Percentiles rank a stretch among this genome's conserved stretches.
Conservation (phyloP, 148 eudicot genomes). For the Talinum fruticosum region DNA sequence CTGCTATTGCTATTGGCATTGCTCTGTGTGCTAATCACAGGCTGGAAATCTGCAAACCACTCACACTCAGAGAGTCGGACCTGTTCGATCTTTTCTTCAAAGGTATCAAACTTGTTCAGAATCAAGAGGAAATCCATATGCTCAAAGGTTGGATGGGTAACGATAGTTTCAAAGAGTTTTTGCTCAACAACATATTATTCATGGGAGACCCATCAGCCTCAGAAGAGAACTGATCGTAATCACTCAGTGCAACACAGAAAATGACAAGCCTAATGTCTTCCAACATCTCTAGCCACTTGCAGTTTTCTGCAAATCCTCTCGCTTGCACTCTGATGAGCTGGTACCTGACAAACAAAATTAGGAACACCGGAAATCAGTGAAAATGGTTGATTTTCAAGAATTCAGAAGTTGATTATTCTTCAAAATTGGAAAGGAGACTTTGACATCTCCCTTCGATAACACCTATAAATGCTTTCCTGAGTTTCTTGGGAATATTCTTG, state of each 20-base stretch:
- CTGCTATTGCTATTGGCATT: conserved; percentile 35
- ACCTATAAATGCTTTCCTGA: not conserved
- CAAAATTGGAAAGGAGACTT: not conserved
- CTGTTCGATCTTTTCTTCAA: conserved; percentile 81
- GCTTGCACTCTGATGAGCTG: conserved; percentile 92
- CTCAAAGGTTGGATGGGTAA: conserved; percentile 77
- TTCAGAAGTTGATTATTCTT: not conserved
- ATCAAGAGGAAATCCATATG: conserved; percentile 77
- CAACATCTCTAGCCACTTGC: conserved; percentile 96
- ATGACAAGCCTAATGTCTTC: conserved; percentile 88
- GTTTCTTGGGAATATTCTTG: not conserved
- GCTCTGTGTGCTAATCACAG: conserved; percentile 56
- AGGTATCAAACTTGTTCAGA: conserved; percentile 71
- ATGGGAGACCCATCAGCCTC: conserved; percentile 48
- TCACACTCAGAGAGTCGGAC: conserved; percentile 68
- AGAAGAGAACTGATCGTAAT: conserved; percentile 58
- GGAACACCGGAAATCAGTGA: not conserved
- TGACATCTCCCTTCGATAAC: not conserved
- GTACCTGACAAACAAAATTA: conserved; percentile 44
- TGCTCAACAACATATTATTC: conserved; percentile 80
- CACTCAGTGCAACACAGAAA: conserved; percentile 70
- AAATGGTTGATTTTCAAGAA: not conserved
- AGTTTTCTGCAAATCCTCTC: conserved; percentile 71
- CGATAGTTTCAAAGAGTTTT: conserved; percentile 73
- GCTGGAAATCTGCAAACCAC: conserved; percentile 92